Evolutionary conservation across 192 early-diverging fungal genomes (phyloP).

Genomic region (Lobulomyces angularis): DNA sequence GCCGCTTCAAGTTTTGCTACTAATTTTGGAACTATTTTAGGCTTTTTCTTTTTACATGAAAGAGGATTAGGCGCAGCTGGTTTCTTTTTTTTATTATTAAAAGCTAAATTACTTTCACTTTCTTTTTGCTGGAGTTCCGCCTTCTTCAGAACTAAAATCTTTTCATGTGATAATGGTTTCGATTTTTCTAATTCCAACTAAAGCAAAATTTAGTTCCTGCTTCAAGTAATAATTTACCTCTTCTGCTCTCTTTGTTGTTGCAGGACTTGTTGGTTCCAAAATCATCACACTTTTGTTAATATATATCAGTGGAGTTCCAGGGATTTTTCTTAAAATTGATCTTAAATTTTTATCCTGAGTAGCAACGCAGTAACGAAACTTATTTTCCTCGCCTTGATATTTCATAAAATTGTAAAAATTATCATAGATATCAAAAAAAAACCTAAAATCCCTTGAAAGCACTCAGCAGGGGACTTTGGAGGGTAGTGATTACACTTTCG

Average conservation of each 20-base stretch:
- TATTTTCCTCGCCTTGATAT: conserved; percentile 42
- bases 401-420: not conserved
- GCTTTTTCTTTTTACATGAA: too few relatives aligned
- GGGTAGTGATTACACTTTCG: conserved; percentile 66
- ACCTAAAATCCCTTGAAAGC: conserved; percentile 61
- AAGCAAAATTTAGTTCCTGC: too few relatives aligned
- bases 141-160: too few relatives aligned
- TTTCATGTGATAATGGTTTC: too few relatives aligned
- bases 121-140: too few relatives aligned
- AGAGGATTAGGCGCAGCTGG: too few relatives aligned
- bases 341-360: conserved; percentile 64
- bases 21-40: too few relatives aligned
- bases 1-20: too few relatives aligned
- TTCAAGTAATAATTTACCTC: conserved; percentile 17
- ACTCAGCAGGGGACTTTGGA: conserved; percentile 49
- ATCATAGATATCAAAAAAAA: not conserved
- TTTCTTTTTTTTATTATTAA: too few relatives aligned
- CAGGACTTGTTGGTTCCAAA: conserved; percentile 60
- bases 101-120: too few relatives aligned
- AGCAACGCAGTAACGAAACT: conserved; percentile 75
- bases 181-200: too few relatives aligned
- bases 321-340: conserved; percentile 43
- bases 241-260: conserved; percentile 28
- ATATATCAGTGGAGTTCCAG: conserved; percentile 80
- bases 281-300: conserved; percentile 65